Base-by-base conservation (phyloP, 1,139 yeast species). In the Wickerhamomyces sp. region DNA sequence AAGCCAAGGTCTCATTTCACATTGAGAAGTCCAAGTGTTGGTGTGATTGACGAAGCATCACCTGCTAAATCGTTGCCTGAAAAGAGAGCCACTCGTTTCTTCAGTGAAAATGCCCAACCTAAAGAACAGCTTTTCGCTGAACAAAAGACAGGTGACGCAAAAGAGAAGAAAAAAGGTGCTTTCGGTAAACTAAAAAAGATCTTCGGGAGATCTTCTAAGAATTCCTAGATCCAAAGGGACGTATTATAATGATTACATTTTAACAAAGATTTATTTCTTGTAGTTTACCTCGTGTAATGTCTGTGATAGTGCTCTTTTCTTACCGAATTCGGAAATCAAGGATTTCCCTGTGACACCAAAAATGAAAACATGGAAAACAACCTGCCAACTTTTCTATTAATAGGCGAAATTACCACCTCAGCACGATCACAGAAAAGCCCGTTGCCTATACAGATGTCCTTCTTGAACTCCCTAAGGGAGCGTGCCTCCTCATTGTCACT, bases 201-300 rank as follows among this genome's bases (percentile, higher is more conserved):
- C 30, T 80, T 80, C 54, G 83, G 84, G 4, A 68, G 69, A 49
- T 40, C 47, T n/a, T n/a, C n/a, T n/a, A n/a, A n/a, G n/a, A n/a
- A n/a, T n/a, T n/a, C n/a, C n/a, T n/a, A n/a, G n/a, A n/a, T n/a
- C n/a, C n/a, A n/a, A n/a, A n/a, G n/a, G n/a, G n/a, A n/a, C n/a
- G n/a, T n/a, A n/a, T n/a, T n/a, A n/a, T n/a, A n/a, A n/a, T n/a
- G n/a, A n/a, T n/a, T n/a, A n/a, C n/a, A n/a, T n/a, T n/a, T n/a
- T n/a, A n/a, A n/a, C n/a, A n/a, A n/a, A n/a, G n/a, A n/a, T n/a
- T n/a, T n/a, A n/a, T n/a, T n/a, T n/a, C n/a, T n/a, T n/a, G n/a
- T n/a, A n/a, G n/a, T n/a, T n/a, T n/a, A n/a, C n/a, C n/a, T n/a
- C n/a, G n/a, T n/a, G n/a, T n/a, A n/a, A n/a, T n/a, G n/a, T n/a